phyloP scores from a whole-genome alignment of 176 grass and related monocot species.

The Eleusine coracana region DNA sequence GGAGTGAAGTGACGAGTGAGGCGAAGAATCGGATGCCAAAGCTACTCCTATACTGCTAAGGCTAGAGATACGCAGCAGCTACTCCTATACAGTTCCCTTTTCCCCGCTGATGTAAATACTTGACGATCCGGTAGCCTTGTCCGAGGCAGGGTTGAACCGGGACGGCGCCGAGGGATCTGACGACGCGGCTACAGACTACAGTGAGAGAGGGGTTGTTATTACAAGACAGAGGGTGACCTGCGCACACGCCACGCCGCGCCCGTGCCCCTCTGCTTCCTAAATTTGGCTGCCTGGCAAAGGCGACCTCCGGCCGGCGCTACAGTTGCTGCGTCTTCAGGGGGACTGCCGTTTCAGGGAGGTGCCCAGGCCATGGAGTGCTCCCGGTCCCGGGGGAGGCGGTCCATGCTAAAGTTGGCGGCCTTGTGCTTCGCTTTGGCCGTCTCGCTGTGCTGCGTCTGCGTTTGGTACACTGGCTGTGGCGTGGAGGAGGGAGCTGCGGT shows the following conservation, averaged over 20 bases:
- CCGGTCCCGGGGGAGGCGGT: slow-evolving; percentile 21
- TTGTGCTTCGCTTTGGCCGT: slow-evolving; percentile 38
- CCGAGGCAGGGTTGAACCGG: not conserved
- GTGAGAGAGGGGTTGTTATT: not conserved
- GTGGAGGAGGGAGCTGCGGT: not conserved
- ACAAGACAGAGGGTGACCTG: too few relatives aligned
- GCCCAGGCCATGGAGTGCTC: slow-evolving; percentile 46
- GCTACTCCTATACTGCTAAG: not conserved
- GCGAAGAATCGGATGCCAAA: slow-evolving; percentile 14
- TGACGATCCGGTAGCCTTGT: slow-evolving; percentile 30
- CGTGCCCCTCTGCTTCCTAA: slow-evolving; percentile 18
- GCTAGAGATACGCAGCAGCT: not conserved
- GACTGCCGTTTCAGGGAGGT: not conserved
- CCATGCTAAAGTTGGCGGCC: slow-evolving; percentile 30
- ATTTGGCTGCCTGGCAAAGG: slow-evolving; percentile 22
- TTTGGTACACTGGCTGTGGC: not conserved
- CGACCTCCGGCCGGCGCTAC: slow-evolving; percentile 27
- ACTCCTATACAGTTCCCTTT: not conserved
- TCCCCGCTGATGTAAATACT: not conserved
- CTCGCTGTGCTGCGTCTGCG: slow-evolving; percentile 37
- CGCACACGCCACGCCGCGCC: not conserved
- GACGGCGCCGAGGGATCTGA: slow-evolving; percentile 4
- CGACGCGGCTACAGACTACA: slow-evolving; percentile 36
- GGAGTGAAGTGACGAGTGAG: slow-evolving; percentile 46
- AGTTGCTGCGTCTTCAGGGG: slow-evolving; percentile 8